These are phyloP conservation scores for Debaryomyces robertsiae DNA, from an alignment of 1,139 yeast species.

Conservation along the genomic window DNA sequence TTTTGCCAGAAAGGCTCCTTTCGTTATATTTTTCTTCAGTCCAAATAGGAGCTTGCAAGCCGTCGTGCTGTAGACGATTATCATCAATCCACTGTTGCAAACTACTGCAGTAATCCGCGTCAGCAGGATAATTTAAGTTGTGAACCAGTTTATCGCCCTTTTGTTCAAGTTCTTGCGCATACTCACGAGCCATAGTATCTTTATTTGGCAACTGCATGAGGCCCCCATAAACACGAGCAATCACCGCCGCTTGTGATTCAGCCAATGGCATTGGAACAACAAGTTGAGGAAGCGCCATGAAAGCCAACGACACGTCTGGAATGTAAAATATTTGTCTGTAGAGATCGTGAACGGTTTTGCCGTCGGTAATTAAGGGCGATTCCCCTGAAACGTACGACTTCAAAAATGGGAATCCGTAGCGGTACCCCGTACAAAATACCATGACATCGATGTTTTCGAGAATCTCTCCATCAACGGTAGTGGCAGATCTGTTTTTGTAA, in stretches of 20 bases:
- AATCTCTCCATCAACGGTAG: conserved; percentile 28
- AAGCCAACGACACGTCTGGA: conserved; percentile 45
- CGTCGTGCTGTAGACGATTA: conserved; percentile 20
- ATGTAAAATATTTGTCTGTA: conserved; percentile 49
- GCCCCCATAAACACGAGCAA: conserved; percentile 46
- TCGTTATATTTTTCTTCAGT: conserved; percentile 21
- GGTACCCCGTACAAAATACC: conserved; percentile 53
- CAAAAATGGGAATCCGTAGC: conserved; percentile 47
- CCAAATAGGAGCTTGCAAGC: conserved; percentile 32
- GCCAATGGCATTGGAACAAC: conserved; percentile 51
- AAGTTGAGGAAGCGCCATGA: conserved; percentile 40
- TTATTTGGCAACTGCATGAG: conserved; percentile 37
- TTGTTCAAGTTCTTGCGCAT: conserved; percentile 20
- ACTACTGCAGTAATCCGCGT: conserved; percentile 32
- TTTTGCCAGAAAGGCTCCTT: conserved; percentile 20
- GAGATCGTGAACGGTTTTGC: conserved; percentile 33
- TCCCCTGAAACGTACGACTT: conserved; percentile 27
- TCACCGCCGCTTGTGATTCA: conserved; percentile 49
- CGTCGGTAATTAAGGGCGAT: conserved; percentile 32
- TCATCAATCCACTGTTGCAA: conserved; percentile 24
- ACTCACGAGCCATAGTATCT: conserved; percentile 31
- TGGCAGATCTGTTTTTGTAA: conserved; percentile 26
- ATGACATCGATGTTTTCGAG: conserved; percentile 38
- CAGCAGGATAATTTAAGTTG: conserved; percentile 30
- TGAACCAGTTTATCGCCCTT: conserved; percentile 30